Evolutionary conservation across 1,139 yeast species (phyloP).

Genomic region (Debaryomyces coudertii): DNA sequence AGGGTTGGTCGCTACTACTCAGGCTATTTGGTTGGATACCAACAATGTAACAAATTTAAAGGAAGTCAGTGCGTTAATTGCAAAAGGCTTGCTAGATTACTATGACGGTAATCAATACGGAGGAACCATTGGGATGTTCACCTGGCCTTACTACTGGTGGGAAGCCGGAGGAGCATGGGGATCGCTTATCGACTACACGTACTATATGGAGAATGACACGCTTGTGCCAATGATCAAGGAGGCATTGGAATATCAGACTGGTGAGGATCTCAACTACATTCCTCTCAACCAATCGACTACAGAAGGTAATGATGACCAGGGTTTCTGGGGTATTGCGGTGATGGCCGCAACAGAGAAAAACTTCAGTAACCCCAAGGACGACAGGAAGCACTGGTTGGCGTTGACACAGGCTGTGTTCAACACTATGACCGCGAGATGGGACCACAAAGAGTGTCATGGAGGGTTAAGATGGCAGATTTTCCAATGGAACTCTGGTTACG

Average conservation of each 20-base stretch:
- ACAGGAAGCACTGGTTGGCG: conserved; percentile 59
- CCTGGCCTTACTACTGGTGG: conserved; percentile 89
- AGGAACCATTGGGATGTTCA: conserved; percentile 77
- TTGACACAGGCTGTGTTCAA: conserved; percentile 83
- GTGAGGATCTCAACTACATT: conserved; percentile 67
- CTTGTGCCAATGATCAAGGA: conserved; percentile 56
- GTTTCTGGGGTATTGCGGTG: conserved; percentile 84
- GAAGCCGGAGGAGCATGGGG: conserved; percentile 92
- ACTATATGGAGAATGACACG: conserved; percentile 63
- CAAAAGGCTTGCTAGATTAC: conserved; percentile 70
- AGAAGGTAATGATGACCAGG: conserved; percentile 94
- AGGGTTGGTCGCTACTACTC: conserved; percentile 11
- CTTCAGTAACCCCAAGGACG: conserved; percentile 59
- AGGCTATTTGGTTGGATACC: conserved; percentile 38
- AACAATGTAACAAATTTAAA: conserved; percentile 40
- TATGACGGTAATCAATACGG: conserved; percentile 68
- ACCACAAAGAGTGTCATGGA: conserved; percentile 69
- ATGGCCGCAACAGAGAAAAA: conserved; percentile 84
- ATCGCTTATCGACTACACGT: conserved; percentile 68
- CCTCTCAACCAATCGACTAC: conserved; percentile 75
- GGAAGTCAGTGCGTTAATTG: conserved; percentile 58
- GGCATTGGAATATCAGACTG: conserved; percentile 68
- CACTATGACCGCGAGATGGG: conserved; percentile 92
- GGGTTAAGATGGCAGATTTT: conserved; percentile 97
- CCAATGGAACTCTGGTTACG: conserved; percentile 92